These are phyloP conservation scores for Coix lacrymajobi DNA, from an alignment of 176 grass and related monocot genomes.

Conservation along the genomic window DNA sequence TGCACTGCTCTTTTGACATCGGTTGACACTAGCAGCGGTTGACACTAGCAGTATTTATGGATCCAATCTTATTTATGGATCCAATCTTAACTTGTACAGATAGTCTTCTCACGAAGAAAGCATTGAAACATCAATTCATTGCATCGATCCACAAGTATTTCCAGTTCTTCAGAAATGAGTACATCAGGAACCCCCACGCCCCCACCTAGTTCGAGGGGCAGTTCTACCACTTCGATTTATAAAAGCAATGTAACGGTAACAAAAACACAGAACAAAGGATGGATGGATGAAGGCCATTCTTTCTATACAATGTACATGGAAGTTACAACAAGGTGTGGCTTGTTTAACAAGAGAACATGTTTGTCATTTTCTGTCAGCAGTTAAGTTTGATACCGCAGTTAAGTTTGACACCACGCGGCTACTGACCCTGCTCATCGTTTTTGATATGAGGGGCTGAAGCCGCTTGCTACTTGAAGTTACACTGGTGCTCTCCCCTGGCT, in stretches of 20 bases:
- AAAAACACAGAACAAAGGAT: background rate
- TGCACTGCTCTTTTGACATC: background rate
- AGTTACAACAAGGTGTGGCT: slow-evolving; percentile 4
- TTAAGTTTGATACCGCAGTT: slow-evolving; percentile 24
- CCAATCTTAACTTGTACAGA: background rate
- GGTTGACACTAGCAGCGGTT: background rate
- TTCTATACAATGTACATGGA: slow-evolving; percentile 9
- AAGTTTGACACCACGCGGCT: slow-evolving; percentile 39
- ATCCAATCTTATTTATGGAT: background rate
- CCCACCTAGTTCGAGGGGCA: background rate
- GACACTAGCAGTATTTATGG: background rate
- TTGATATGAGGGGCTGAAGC: slow-evolving; percentile 41
- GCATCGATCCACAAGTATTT: background rate
- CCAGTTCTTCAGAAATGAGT: background rate
- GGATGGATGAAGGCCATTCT: background rate
- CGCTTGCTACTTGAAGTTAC: slow-evolving; percentile 45
- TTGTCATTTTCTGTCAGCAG: slow-evolving; percentile 22
- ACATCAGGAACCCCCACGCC: background rate
- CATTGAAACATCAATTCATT: background rate
- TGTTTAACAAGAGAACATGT: background rate
- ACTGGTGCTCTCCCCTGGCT: slow-evolving; percentile 23
- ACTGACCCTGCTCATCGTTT: slow-evolving; percentile 45
- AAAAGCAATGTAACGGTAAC: background rate
- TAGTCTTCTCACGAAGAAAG: background rate
- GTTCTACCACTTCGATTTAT: background rate